phyloP scores from a whole-genome alignment of 345 rosid species.

The Xanthoceras sorbifolium region DNA sequence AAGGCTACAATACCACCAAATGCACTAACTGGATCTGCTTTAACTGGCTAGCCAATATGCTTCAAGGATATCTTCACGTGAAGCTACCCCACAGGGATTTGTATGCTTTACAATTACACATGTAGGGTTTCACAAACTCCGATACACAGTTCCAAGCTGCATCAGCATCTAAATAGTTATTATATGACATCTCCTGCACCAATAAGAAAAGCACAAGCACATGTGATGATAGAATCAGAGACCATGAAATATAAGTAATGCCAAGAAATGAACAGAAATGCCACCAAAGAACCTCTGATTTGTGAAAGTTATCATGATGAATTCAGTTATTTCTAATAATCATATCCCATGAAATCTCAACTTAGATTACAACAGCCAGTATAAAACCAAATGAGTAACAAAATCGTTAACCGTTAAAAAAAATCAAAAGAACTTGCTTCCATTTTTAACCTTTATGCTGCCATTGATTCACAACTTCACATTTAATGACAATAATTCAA shows the following conservation, averaged over 20 bases:
- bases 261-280: neutral
- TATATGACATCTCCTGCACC: slow-evolving; percentile 96
- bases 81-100: slow-evolving; percentile 96
- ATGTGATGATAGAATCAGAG: neutral
- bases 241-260: neutral
- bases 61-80: slow-evolving; percentile 70
- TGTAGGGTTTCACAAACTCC: slow-evolving; percentile 74
- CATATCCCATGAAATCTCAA: neutral
- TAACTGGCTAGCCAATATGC: slow-evolving; percentile 86
- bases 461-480: neutral
- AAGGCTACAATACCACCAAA: slow-evolving; percentile 97
- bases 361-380: neutral
- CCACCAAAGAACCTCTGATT: neutral
- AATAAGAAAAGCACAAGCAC: slow-evolving; percentile 21
- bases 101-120: slow-evolving; percentile 92
- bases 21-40: slow-evolving; percentile 92
- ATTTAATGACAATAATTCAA: neutral
- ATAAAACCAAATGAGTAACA: neutral
- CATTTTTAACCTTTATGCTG: neutral
- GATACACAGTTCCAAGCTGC: slow-evolving; percentile 98
- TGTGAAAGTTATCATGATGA: neutral
- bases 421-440: neutral
- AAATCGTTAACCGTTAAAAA: neutral
- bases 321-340: neutral
- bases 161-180: slow-evolving; percentile 82